Evolutionary conservation across 225 moss, liverwort and hornwort species (phyloP).

Genomic region (Pleurozium schreberi): DNA sequence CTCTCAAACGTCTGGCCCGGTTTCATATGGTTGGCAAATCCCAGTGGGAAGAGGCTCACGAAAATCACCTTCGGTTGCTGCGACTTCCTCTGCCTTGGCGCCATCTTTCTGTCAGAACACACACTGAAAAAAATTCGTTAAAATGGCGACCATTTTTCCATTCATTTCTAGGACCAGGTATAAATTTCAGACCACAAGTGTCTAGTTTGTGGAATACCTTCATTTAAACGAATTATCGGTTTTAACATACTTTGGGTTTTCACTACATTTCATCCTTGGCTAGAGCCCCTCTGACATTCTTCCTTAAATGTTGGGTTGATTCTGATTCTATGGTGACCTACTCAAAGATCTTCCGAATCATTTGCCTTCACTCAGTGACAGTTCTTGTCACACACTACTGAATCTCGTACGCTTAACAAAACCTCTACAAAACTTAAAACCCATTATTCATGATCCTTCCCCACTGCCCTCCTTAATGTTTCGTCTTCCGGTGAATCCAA

Average conservation of each 20-base stretch:
- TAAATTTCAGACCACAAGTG: background rate
- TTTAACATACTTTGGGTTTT: background rate
- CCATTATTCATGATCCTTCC: background rate
- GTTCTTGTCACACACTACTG: background rate
- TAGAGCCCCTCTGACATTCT: background rate
- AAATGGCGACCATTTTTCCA: background rate
- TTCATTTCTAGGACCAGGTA: background rate
- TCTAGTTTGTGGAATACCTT: background rate
- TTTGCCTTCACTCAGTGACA: background rate
- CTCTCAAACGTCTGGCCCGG: background rate
- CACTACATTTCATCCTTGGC: background rate
- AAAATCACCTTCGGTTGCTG: background rate
- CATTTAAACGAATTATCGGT: background rate
- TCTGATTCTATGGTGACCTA: background rate
- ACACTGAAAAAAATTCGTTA: background rate
- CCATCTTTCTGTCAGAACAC: conserved; percentile 13
- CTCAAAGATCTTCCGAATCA: background rate
- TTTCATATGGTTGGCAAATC: background rate
- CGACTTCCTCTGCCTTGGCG: background rate
- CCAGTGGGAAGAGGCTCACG: background rate
- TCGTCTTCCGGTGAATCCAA: background rate
- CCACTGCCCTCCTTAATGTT: background rate
- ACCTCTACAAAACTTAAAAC: background rate
- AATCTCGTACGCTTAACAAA: background rate
- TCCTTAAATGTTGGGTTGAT: background rate